Percentiles rank a stretch among this genome's conserved stretches.
phyloP scores from a whole-genome alignment of 495 filamentous ascomycete species.

The Talaromyces borbonicus region DNA sequence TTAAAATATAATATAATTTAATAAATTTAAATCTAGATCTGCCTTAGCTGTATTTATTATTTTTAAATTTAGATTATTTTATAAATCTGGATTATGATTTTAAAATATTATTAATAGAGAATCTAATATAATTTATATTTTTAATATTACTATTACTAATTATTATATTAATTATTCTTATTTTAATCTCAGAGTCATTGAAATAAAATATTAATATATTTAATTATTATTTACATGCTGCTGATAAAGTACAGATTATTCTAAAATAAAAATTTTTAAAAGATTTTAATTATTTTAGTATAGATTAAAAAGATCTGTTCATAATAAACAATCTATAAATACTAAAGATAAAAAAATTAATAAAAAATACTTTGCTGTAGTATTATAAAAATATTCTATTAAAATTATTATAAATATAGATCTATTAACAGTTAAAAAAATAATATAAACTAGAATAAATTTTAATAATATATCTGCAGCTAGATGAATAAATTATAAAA shows the following conservation, averaged over 20 bases:
- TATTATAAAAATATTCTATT: conserved; percentile 4
- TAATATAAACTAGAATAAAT: conserved; percentile 4
- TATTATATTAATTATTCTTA: conserved; percentile 1
- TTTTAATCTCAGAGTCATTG: neutral
- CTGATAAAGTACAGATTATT: conserved; percentile 6
- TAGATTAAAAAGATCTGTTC: neutral
- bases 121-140: conserved; percentile 2
- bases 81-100: conserved; percentile 8
- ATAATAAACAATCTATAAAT: neutral
- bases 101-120: conserved; percentile 5
- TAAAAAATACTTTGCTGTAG: neutral
- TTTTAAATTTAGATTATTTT: conserved; percentile 1
- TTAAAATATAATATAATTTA: conserved; percentile 7
- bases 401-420: conserved; percentile 3
- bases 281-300: conserved; percentile 3
- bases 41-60: conserved; percentile 1
- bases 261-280: conserved; percentile 2
- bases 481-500: conserved; percentile 7
- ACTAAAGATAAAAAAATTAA: neutral
- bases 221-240: conserved; percentile 1
- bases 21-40: conserved; percentile 6
- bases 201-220: conserved; percentile 2
- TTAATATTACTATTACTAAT: conserved; percentile 1
- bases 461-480: neutral
- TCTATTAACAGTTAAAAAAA: conserved; percentile 8